Conservation (phyloP, 129 eudicot species). For the Daucus carota region DNA sequence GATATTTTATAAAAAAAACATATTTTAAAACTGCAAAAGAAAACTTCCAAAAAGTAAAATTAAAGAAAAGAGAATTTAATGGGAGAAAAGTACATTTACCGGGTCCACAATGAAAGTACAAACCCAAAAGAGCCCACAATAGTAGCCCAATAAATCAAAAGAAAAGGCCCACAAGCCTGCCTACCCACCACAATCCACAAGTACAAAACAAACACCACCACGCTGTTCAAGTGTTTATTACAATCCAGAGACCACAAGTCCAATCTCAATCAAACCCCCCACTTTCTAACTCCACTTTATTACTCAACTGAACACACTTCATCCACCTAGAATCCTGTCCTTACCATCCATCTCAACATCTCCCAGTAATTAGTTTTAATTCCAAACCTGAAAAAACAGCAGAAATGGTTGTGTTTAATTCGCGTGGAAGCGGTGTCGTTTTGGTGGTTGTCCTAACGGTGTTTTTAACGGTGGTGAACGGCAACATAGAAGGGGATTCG, state of each 20-base stretch:
- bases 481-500: conserved; percentile 79
- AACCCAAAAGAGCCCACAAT: no score
- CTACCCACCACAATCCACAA: not conserved
- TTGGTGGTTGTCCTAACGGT: conserved; percentile 1
- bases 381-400: not conserved
- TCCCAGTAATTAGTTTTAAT: not conserved
- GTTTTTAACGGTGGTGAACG: conserved; percentile 18
- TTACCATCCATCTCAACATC: not conserved
- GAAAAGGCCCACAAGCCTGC: no score
- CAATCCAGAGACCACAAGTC: not conserved
- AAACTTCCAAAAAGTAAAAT: not conserved
- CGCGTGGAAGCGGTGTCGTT: conserved; percentile 4
- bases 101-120: not conserved
- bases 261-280: not conserved
- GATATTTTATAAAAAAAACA: no score
- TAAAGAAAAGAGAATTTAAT: not conserved
- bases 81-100: not conserved
- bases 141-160: not conserved
- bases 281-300: not conserved
- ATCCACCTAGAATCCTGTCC: not conserved
- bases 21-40: not conserved
- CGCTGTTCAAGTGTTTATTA: not conserved
- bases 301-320: no score
- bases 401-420: not conserved
- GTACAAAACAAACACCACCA: not conserved